A percentile compares a stretch with the other conserved stretches of the same genome.
These are phyloP conservation scores for Solanum pennellii DNA, from an alignment of 257 asterid genomes.

Conservation along the genomic window DNA sequence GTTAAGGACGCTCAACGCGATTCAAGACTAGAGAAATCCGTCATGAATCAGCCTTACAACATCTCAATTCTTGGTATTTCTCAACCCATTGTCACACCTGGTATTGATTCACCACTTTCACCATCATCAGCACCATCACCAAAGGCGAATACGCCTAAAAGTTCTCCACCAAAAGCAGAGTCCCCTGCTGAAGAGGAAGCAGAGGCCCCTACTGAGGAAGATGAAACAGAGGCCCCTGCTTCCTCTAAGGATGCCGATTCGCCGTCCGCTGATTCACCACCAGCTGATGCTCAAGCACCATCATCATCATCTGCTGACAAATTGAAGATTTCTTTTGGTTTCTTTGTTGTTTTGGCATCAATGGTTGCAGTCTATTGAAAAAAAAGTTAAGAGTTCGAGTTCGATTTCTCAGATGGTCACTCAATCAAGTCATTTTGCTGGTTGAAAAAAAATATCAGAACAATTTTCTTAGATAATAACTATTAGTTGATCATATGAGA, in stretches of 20 bases:
- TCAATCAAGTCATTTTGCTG: neutral
- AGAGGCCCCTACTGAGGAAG: neutral
- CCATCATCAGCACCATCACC: neutral
- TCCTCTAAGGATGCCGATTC: neutral
- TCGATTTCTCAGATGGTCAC: neutral
- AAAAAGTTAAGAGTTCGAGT: neutral
- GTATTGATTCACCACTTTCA: constrained; percentile 22
- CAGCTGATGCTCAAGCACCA: neutral
- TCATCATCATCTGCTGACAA: neutral
- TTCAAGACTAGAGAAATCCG: constrained; percentile 17
- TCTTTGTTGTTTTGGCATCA: neutral
- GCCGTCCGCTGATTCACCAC: neutral
- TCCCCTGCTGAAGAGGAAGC: neutral
- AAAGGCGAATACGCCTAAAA: neutral
- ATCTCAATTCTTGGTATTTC: constrained; percentile 62
- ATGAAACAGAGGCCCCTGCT: neutral
- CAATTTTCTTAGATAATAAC: neutral
- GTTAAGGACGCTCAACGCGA: constrained; percentile 25
- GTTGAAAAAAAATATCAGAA: too few relatives aligned
- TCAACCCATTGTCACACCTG: constrained; percentile 40
- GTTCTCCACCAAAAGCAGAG: neutral
- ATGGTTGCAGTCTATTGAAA: neutral
- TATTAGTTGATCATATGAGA: neutral
- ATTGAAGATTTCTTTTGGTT: neutral
- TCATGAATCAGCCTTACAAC: constrained; percentile 42